phyloP scores from a whole-genome alignment of 805 yeast genomes.

The Candida nanaspora region DNA sequence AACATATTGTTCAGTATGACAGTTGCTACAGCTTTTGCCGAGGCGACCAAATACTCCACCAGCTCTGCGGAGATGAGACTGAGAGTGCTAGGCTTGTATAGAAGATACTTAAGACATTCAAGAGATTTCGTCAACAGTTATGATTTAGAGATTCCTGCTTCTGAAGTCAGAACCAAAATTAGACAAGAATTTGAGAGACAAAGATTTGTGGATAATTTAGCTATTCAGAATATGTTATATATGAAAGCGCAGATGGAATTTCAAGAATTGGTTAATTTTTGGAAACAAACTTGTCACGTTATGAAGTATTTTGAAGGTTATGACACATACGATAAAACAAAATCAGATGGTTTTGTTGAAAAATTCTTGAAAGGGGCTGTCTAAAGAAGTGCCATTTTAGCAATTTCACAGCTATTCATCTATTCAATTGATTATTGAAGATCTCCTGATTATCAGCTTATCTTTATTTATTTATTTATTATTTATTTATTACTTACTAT shows the following conservation, averaged over 20 bases:
- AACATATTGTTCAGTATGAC: constrained; percentile 42
- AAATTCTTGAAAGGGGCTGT: constrained; percentile 62
- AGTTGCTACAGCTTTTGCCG: constrained; percentile 77
- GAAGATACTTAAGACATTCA: constrained; percentile 61
- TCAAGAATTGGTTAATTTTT: constrained; percentile 80
- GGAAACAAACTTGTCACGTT: constrained; percentile 86
- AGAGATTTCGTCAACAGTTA: constrained; percentile 47
- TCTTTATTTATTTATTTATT: too few relatives aligned
- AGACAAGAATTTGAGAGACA: constrained; percentile 87
- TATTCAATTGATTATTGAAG: too few relatives aligned
- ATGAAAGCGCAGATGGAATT: constrained; percentile 88
- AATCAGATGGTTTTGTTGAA: constrained; percentile 57
- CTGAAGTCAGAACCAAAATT: constrained; percentile 72
- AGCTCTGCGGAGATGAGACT: constrained; percentile 52
- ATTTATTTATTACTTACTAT: too few relatives aligned
- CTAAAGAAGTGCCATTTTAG: too few relatives aligned
- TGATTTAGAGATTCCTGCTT: constrained; percentile 70
- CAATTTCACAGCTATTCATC: too few relatives aligned
- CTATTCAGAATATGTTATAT: constrained; percentile 58
- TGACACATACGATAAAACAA: constrained; percentile 45
- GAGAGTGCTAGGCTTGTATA: constrained; percentile 64
- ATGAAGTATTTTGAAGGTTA: constrained; percentile 73
- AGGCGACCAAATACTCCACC: constrained; percentile 63
- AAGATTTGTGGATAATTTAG: constrained; percentile 62
- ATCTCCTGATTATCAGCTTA: too few relatives aligned